phyloP scores from a whole-genome alignment of 2,329 filamentous ascomycete genomes.

The Cadophora gregata region DNA sequence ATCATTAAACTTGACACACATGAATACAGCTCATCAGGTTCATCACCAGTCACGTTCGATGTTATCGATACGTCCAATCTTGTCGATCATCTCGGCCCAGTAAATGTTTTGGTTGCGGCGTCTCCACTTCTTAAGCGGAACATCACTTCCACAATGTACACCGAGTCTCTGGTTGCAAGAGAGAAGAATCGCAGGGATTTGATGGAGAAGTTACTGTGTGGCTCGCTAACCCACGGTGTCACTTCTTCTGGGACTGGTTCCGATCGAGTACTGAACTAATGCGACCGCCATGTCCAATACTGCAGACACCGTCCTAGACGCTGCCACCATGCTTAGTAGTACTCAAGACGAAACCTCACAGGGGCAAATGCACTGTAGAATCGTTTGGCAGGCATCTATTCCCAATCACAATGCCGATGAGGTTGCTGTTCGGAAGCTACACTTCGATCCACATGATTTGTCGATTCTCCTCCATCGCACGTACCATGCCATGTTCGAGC shows the following conservation, averaged over 20 bases:
- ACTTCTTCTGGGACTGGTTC: constrained; percentile 23
- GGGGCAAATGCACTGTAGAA: constrained; percentile 14
- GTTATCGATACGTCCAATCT: constrained; percentile 31
- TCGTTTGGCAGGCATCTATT: constrained; percentile 18
- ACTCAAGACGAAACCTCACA: background rate
- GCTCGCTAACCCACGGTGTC: constrained; percentile 26
- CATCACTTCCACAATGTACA: constrained; percentile 22
- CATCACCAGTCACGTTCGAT: constrained; percentile 15
- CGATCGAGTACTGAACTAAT: constrained; percentile 25
- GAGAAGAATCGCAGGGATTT: constrained; percentile 4
- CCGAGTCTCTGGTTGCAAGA: constrained; percentile 18
- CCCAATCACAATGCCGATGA: background rate
- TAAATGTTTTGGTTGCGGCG: constrained; percentile 27
- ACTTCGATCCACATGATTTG: constrained; percentile 12
- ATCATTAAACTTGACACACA: constrained; percentile 12
- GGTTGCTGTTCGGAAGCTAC: background rate
- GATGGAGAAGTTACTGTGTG: constrained; percentile 18
- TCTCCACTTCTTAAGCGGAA: constrained; percentile 22
- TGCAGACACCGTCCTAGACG: constrained; percentile 16
- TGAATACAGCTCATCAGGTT: constrained; percentile 1
- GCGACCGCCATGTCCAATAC: constrained; percentile 1
- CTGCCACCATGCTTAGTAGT: background rate
- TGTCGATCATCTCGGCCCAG: constrained; percentile 23
- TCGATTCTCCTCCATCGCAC: constrained; percentile 12
- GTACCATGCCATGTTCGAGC: constrained; percentile 21